A percentile compares a stretch with the other conserved stretches of the same genome.
phyloP scores from a whole-genome alignment of 257 asterid genomes.

The Lycium ferocissimum region DNA sequence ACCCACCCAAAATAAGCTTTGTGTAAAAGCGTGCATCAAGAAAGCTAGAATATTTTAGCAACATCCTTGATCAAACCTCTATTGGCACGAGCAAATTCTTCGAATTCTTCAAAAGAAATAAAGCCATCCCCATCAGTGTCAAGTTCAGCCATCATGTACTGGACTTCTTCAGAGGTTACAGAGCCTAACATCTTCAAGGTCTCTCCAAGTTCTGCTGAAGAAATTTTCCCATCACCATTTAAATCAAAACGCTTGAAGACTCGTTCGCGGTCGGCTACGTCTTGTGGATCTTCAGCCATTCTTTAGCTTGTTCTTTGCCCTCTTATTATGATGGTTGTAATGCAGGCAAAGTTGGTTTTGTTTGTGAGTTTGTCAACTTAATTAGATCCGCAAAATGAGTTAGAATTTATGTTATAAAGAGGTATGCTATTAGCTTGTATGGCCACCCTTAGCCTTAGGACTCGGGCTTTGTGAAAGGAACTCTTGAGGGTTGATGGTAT shows the following conservation, averaged over 20 bases:
- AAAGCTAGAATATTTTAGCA: conserved; percentile 69
- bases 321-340: not conserved
- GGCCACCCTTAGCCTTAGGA: conserved; percentile 9
- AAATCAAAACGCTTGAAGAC: conserved; percentile 82
- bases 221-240: conserved; percentile 84
- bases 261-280: conserved; percentile 64
- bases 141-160: conserved; percentile 81
- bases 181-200: conserved; percentile 75
- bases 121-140: conserved; percentile 87
- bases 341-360: conserved; percentile 6
- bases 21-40: not conserved
- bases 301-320: conserved; percentile 15
- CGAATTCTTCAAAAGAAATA: conserved; percentile 71
- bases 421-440: not conserved
- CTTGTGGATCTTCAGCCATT: conserved; percentile 72
- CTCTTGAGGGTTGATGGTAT: not conserved
- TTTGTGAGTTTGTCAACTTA: not conserved
- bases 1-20: not conserved
- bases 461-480: not conserved
- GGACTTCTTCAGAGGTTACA: conserved; percentile 67
- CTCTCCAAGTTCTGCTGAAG: conserved; percentile 77
- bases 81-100: conserved; percentile 69
- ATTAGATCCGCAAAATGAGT: conserved; percentile 29
- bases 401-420: conserved; percentile 1
- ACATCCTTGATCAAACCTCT: conserved; percentile 74